phyloP scores from a whole-genome alignment of 2,329 filamentous ascomycete genomes.

The Diaporthe sp. region DNA sequence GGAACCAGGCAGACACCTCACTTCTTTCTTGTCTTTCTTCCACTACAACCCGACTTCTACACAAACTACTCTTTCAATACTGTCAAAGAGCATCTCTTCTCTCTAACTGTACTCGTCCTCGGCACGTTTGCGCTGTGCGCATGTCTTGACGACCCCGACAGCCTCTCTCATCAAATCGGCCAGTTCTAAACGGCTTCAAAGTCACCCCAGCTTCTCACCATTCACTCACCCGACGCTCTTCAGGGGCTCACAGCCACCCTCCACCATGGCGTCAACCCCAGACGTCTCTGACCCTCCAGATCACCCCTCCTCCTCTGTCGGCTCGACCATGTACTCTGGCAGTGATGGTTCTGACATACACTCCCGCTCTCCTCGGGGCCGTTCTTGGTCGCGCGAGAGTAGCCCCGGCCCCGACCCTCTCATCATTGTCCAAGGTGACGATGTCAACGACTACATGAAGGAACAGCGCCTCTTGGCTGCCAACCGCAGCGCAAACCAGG shows the following conservation, averaged over 20 bases:
- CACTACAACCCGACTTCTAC: not conserved
- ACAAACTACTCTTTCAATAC: not conserved
- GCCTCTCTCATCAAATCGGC: not conserved
- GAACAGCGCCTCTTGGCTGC: not conserved
- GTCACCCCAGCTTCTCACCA: not conserved
- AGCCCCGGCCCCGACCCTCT: slow-evolving; percentile 1
- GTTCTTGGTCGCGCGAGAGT: not conserved
- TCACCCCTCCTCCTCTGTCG: not conserved
- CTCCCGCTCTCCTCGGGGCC: not conserved
- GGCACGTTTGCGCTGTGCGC: not conserved
- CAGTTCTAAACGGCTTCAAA: not conserved
- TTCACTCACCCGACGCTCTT: not conserved
- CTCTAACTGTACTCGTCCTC: not conserved
- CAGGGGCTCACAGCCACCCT: not conserved
- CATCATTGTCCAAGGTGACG: not conserved
- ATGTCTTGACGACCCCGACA: not conserved
- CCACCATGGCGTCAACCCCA: not conserved
- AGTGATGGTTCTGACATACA: not conserved
- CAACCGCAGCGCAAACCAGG: not conserved
- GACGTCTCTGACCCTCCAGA: not conserved
- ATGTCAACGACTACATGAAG: not conserved
- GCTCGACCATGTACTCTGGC: not conserved
- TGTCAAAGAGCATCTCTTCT: not conserved
- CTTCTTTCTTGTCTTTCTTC: not conserved
- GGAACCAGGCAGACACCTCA: slow-evolving; percentile 14